Evolutionary conservation across 139 green algal genomes (phyloP), one percentile per base, ranked within the genome.

Genomic region (Desmodesmus armatus): DNA sequence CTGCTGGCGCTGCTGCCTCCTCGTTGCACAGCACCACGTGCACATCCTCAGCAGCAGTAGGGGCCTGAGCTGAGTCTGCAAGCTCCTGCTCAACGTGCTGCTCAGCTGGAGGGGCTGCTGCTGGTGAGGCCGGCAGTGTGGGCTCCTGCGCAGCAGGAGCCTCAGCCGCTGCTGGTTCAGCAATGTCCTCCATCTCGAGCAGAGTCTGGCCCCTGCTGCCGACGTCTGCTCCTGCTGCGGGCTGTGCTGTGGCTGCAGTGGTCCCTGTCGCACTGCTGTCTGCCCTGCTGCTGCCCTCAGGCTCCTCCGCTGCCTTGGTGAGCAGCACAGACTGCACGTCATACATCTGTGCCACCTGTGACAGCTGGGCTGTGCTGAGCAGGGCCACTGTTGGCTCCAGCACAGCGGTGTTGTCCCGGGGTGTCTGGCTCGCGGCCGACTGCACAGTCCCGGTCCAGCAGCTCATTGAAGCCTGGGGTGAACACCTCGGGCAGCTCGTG

Each of bases 391-490:
- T 85, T 49, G 63, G 62, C n/a, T 85, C 79, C 3, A n/a, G 44
- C 11, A 41, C 37, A 19, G 11, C 62, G 0, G 0, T 11, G n/a
- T 27, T 70, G 15, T 51, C n/a, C n/a, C 9, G 5, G 55, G 55
- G 31, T 58, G 76, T 47, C 37, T 53, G 29, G n/a, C 9, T 9
- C 23, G 15, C 55, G 31, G 31, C 3, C 25, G 73, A n/a, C 33
- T 72, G 65, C 69, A 77, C 2, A 29, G 23, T 71, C 76, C 53
- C 55, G 33, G 23, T 72, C 35, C 25, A 82, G 76, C 53, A 82
- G 37, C 76, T 82, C 9, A 11, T 41, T 82, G 76, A 82, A 82
- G 53, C 76, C 76, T 41, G 76, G 76, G 17, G 76, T 82, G 53
- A 82, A 82, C 35, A 82, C 76, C 11, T 72, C 76, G 31, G 53